phyloP scores from a whole-genome alignment of 2,329 filamentous ascomycete genomes.

The Aspergillus latus region DNA sequence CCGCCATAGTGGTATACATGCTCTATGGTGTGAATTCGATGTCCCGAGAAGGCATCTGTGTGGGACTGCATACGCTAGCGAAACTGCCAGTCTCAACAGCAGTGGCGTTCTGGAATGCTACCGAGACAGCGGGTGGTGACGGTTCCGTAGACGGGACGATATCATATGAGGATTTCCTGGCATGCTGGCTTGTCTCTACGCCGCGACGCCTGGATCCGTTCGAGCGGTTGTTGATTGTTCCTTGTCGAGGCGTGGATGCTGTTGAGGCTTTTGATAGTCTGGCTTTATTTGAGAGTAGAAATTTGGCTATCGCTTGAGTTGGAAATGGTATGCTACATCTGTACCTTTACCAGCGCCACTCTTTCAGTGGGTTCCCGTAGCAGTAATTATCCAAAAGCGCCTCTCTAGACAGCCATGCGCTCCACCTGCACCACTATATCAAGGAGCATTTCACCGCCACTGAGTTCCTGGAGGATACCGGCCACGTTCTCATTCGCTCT shows the following conservation, averaged over 20 bases:
- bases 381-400: neutral
- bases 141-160: neutral
- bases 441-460: neutral
- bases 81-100: slow-evolving; percentile 2
- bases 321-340: neutral
- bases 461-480: neutral
- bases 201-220: slow-evolving; percentile 5
- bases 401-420: neutral
- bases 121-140: neutral
- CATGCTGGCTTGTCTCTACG: slow-evolving; percentile 6
- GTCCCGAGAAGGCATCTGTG: slow-evolving; percentile 1
- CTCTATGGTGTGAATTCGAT: slow-evolving; percentile 8
- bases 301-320: neutral
- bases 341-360: no score
- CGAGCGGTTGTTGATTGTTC: slow-evolving; percentile 8
- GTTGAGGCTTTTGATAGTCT: neutral
- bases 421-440: neutral
- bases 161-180: slow-evolving; percentile 3
- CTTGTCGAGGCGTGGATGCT: slow-evolving; percentile 6
- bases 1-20: neutral
- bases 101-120: neutral
- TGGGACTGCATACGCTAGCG: slow-evolving; percentile 2
- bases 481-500: neutral
- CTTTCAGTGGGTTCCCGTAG: neutral
- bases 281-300: neutral